A percentile compares a stretch with the other conserved stretches of the same genome.
Conservation (phyloP, 2,329 filamentous ascomycete species). For the Microdochium bolleyi region DNA sequence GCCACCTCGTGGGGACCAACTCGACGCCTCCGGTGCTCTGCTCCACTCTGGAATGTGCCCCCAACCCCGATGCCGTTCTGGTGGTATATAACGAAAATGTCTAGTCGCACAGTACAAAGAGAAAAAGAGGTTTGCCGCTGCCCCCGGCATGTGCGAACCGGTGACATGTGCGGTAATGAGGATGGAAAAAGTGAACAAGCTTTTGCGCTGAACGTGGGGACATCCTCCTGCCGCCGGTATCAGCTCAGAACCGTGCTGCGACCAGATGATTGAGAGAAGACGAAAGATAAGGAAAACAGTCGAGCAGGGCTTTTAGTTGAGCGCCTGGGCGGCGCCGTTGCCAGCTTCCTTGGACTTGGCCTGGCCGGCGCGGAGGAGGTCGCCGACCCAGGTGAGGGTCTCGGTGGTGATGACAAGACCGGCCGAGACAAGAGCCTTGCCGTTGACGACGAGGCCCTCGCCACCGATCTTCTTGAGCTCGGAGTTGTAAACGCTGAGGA, state of each 20-base stretch:
- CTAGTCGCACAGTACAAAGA: background rate
- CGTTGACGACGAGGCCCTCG: constrained; percentile 55
- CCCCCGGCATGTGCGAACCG: background rate
- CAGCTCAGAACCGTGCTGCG: too few relatives aligned
- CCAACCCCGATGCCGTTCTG: background rate
- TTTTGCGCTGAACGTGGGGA: too few relatives aligned
- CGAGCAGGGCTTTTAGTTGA: background rate
- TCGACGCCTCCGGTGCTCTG: background rate
- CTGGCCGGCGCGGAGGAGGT: constrained; percentile 54
- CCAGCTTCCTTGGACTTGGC: constrained; percentile 46
- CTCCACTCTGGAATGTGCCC: background rate
- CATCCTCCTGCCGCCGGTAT: too few relatives aligned
- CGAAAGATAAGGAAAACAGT: too few relatives aligned
- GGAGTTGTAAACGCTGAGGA: constrained; percentile 45
- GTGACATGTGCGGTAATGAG: too few relatives aligned
- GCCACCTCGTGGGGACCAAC: background rate
- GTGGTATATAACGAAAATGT: constrained; percentile 1
- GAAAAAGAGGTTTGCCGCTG: background rate
- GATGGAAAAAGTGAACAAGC: too few relatives aligned
- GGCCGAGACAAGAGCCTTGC: constrained; percentile 64
- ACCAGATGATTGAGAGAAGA: background rate
- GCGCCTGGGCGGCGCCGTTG: constrained; percentile 34
- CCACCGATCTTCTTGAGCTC: constrained; percentile 58
- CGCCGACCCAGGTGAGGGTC: constrained; percentile 52
- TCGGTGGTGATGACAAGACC: constrained; percentile 60